Conservation (phyloP, 495 filamentous ascomycete genomes). For the Usnea hakonensis region DNA sequence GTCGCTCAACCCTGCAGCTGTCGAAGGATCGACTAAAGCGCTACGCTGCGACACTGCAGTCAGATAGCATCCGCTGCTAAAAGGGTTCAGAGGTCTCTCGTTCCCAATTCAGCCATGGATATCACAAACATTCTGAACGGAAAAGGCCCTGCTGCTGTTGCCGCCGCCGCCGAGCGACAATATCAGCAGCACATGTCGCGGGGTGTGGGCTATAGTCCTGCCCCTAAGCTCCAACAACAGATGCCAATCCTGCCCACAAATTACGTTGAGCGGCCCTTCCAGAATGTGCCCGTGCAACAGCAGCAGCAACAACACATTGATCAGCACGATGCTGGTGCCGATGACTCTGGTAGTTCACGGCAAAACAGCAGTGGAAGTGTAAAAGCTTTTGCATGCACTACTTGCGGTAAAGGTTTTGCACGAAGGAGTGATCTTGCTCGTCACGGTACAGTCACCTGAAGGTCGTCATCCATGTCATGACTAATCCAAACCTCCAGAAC, state of each 20-base stretch:
- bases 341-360: conserved; percentile 31
- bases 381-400: conserved; percentile 87
- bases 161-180: conserved; percentile 29
- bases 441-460: conserved; percentile 61
- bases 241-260: conserved; percentile 50
- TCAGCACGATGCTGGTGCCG: conserved; percentile 27
- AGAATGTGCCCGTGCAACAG: conserved; percentile 27
- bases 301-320: conserved; percentile 28
- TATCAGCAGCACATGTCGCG: conserved; percentile 51
- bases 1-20: background rate
- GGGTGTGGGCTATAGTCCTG: conserved; percentile 49
- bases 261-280: conserved; percentile 33
- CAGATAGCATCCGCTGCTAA: background rate
- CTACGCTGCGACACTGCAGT: background rate
- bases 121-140: conserved; percentile 62
- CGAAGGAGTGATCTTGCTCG: conserved; percentile 88
- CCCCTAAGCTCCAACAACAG: conserved; percentile 47
- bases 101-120: conserved; percentile 46
- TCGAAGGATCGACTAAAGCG: background rate
- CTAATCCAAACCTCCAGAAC: conserved; percentile 51
- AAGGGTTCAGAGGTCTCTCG: background rate
- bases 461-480: conserved; percentile 14
- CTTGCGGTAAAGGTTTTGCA: conserved; percentile 87
- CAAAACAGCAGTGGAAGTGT: conserved; percentile 43
- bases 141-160: conserved; percentile 47